phyloP scores from a whole-genome alignment of 2,329 filamentous ascomycete species.

The Fusarium temperatum region DNA sequence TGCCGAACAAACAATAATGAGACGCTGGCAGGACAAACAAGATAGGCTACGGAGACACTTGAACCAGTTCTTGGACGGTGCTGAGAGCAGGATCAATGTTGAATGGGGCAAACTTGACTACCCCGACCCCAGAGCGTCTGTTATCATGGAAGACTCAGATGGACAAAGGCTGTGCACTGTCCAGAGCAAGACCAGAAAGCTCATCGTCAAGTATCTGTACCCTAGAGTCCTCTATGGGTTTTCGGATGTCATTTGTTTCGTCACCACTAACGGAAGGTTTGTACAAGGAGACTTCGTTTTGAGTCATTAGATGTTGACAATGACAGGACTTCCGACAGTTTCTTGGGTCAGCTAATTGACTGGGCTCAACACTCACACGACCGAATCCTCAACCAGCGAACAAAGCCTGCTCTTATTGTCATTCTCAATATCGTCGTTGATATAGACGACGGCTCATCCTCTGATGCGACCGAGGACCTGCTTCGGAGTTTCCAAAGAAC shows the following conservation, averaged over 20 bases:
- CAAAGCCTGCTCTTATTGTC: conserved; percentile 15
- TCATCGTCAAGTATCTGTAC: conserved; percentile 3
- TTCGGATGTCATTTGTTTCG: conserved; percentile 20
- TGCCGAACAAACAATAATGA: neutral
- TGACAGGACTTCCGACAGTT: neutral
- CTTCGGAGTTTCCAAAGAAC: conserved; percentile 9
- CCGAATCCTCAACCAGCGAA: conserved; percentile 1
- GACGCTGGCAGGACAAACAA: neutral
- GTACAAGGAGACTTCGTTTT: rapidly evolving
- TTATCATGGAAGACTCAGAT: neutral
- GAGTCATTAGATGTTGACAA: neutral
- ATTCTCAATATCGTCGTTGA: conserved; percentile 15
- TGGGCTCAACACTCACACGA: conserved; percentile 27
- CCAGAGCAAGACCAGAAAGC: neutral
- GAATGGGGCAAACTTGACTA: neutral
- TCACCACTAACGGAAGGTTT: conserved; percentile 15
- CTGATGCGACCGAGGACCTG: neutral
- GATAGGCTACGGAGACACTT: neutral
- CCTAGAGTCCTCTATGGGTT: conserved; percentile 23
- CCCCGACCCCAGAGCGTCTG: neutral
- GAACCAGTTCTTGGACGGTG: neutral
- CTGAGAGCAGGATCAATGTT: neutral
- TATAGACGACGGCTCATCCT: neutral
- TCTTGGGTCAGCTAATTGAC: neutral
- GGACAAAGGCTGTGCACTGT: neutral